Evolutionary conservation across 2,329 filamentous ascomycete genomes (phyloP).

Genomic region (Byssothecium circinans): DNA sequence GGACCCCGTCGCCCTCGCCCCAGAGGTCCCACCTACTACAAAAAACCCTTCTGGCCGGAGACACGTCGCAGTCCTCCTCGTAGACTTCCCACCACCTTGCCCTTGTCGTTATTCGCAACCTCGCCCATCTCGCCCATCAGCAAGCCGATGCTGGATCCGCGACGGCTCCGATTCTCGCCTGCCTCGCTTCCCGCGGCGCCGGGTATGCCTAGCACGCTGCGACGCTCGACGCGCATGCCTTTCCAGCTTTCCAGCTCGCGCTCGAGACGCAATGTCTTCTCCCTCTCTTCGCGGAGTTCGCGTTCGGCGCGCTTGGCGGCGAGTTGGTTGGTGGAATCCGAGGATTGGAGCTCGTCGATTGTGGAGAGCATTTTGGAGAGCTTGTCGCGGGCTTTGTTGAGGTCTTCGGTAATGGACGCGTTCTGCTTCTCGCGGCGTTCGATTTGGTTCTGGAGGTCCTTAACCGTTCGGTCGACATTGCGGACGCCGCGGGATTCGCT

Average conservation of each 20-base stretch:
- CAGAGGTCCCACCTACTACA: slow-evolving; percentile 45
- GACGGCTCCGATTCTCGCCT: slow-evolving; percentile 46
- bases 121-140: slow-evolving; percentile 42
- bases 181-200: slow-evolving; percentile 46
- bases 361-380: slow-evolving; percentile 84
- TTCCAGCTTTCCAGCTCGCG: slow-evolving; percentile 86
- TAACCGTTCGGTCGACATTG: slow-evolving; percentile 90
- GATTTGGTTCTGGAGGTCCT: slow-evolving; percentile 88
- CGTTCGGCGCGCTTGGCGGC: slow-evolving; percentile 82
- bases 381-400: slow-evolving; percentile 84
- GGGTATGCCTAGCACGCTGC: slow-evolving; percentile 39
- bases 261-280: slow-evolving; percentile 79
- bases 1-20: slow-evolving; percentile 37
- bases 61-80: slow-evolving; percentile 44
- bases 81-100: slow-evolving; percentile 37
- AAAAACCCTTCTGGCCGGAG: slow-evolving; percentile 54
- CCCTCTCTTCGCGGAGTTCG: slow-evolving; percentile 84
- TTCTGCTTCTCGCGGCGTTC: slow-evolving; percentile 92
- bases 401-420: slow-evolving; percentile 76
- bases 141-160: slow-evolving; percentile 48
- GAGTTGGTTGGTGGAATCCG: slow-evolving; percentile 79
- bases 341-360: slow-evolving; percentile 91
- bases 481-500: slow-evolving; percentile 85
- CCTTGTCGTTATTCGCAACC: slow-evolving; percentile 28
- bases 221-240: slow-evolving; percentile 64